These are phyloP conservation scores for Clavispora santaluciae DNA, from an alignment of 805 yeast species.

Conservation along the genomic window DNA sequence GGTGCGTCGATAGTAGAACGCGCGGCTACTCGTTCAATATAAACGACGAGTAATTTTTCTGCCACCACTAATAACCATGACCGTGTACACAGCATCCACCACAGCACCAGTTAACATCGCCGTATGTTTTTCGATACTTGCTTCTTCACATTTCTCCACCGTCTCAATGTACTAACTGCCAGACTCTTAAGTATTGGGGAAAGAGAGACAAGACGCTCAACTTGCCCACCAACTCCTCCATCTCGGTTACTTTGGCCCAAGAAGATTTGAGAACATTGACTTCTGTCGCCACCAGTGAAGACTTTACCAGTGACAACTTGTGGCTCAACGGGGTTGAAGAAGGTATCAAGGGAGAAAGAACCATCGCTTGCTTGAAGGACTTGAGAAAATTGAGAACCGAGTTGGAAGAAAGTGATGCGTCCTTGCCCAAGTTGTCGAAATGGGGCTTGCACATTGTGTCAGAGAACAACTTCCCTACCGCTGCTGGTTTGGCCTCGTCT, in stretches of 20 bases:
- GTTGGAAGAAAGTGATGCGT: conserved; percentile 51
- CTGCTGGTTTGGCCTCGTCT: conserved; percentile 96
- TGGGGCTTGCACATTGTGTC: conserved; percentile 77
- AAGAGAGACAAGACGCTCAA: conserved; percentile 86
- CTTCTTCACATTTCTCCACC: conserved; percentile 2
- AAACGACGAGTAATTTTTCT: background rate
- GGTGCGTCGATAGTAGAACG: background rate
- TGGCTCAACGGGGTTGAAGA: conserved; percentile 87
- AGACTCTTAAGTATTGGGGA: conserved; percentile 98
- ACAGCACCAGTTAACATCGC: conserved; percentile 99
- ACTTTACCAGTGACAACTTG: conserved; percentile 58
- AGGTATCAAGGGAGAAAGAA: conserved; percentile 56
- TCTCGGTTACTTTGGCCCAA: conserved; percentile 90
- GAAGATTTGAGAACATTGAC: conserved; percentile 88
- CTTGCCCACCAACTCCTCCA: conserved; percentile 93
- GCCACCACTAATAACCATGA: conserved; percentile 26
- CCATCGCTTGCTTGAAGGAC: conserved; percentile 72
- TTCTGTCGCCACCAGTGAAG: conserved; percentile 67
- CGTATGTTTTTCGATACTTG: conserved; percentile 40
- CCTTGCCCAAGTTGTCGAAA: conserved; percentile 56
- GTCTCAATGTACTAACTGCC: conserved; percentile 13
- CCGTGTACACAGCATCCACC: conserved; percentile 66
- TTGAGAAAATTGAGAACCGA: conserved; percentile 62
- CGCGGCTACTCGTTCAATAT: background rate
- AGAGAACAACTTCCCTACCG: conserved; percentile 97